phyloP scores from a whole-genome alignment of 2,329 filamentous ascomycete species.

The Davidsoniella neocaledoniae region DNA sequence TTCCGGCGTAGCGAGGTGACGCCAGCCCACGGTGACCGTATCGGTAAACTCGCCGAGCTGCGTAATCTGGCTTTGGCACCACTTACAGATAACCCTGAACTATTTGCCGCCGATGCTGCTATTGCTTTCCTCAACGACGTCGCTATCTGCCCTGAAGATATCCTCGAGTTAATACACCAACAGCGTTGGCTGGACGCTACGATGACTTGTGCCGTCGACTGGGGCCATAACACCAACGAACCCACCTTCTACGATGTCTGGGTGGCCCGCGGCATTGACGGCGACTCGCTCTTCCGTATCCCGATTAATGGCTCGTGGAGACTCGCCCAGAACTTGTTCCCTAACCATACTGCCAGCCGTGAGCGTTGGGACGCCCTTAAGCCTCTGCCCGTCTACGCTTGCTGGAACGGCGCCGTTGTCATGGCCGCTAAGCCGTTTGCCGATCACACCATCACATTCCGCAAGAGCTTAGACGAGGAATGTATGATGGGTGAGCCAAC shows the following conservation, averaged over 20 bases:
- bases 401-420: conserved; percentile 40
- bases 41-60: conserved; percentile 30
- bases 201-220: conserved; percentile 44
- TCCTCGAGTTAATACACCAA: conserved; percentile 39
- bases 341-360: conserved; percentile 26
- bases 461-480: conserved; percentile 24
- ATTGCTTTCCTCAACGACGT: conserved; percentile 40
- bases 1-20: conserved; percentile 27
- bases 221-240: conserved; percentile 27
- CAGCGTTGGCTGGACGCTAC: conserved; percentile 28
- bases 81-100: conserved; percentile 18
- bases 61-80: conserved; percentile 36
- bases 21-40: conserved; percentile 27
- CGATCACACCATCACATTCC: conserved; percentile 27
- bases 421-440: conserved; percentile 32
- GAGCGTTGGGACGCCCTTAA: conserved; percentile 19
- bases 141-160: conserved; percentile 34
- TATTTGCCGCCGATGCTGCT: conserved; percentile 20
- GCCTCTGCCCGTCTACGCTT: conserved; percentile 44
- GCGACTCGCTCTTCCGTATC: conserved; percentile 39
- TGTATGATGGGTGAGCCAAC: conserved; percentile 38
- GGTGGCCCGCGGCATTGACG: conserved; percentile 33
- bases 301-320: conserved; percentile 32
- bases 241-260: conserved; percentile 42
- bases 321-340: conserved; percentile 33